Evolutionary conservation across 768 basidiomycete species (phyloP).

Genomic region (Boletus rex-veris): DNA sequence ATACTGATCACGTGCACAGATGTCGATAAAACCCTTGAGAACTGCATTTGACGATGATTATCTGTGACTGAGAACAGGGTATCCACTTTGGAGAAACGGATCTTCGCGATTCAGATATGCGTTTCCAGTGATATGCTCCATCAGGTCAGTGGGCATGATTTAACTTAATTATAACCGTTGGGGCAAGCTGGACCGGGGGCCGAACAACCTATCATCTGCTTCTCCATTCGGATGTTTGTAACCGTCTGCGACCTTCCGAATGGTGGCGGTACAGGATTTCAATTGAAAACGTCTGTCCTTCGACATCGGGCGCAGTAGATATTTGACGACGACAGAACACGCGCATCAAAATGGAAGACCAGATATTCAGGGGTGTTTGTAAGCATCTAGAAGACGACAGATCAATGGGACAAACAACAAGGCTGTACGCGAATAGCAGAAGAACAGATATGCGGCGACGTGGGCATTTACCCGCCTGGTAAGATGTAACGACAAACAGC

Average conservation of each 20-base stretch:
- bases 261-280: constrained; percentile 7
- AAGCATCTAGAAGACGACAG: constrained; percentile 13
- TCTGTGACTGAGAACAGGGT: constrained; percentile 3
- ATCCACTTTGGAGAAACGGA: constrained; percentile 1
- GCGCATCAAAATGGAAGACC: constrained; percentile 37
- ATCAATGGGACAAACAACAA: constrained; percentile 19
- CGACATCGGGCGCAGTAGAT: constrained; percentile 29
- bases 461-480: constrained; percentile 2
- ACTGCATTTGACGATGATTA: constrained; percentile 11
- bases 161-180: neutral
- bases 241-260: constrained; percentile 1
- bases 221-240: constrained; percentile 12
- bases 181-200: constrained; percentile 7
- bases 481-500: constrained; percentile 7
- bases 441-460: constrained; percentile 18
- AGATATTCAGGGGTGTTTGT: constrained; percentile 26
- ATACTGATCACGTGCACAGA: neutral
- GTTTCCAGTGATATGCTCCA: constrained; percentile 3
- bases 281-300: constrained; percentile 15
- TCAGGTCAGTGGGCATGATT: constrained; percentile 10
- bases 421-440: constrained; percentile 21
- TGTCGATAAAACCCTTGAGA: neutral
- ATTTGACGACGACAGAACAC: constrained; percentile 33
- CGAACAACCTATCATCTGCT: constrained; percentile 2
- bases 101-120: constrained; percentile 3